These are phyloP conservation scores for Phytophthora macrochlamydospora DNA, from an alignment of 352 stramenopile species.

Conservation along the genomic window DNA sequence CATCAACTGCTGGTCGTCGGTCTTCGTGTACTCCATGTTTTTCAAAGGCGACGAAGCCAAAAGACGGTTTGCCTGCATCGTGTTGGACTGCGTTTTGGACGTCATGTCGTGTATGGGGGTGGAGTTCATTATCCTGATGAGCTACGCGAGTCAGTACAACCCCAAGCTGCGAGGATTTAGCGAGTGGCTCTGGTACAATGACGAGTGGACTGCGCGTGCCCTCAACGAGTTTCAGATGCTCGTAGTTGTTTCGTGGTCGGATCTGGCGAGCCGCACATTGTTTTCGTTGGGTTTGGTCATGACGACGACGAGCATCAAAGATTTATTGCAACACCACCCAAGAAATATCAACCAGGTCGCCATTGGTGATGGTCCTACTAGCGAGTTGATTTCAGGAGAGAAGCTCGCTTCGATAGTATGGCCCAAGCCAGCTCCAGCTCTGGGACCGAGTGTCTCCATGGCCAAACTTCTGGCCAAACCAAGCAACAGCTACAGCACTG, in stretches of 20 bases:
- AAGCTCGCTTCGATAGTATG: neutral
- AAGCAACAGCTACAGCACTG: neutral
- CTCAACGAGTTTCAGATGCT: conserved; percentile 21
- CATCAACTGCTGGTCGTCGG: conserved; percentile 8
- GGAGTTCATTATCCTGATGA: neutral
- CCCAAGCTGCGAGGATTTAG: neutral
- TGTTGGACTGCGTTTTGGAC: conserved; percentile 8
- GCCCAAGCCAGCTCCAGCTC: no score
- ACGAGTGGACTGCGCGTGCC: conserved; percentile 8
- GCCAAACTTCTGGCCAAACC: neutral
- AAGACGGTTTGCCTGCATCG: conserved; percentile 2
- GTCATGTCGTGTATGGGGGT: conserved; percentile 8
- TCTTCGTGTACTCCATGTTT: neutral
- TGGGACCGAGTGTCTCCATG: neutral
- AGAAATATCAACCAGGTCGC: neutral
- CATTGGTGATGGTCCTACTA: neutral
- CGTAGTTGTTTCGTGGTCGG: conserved; percentile 12
- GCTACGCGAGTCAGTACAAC: conserved; percentile 6
- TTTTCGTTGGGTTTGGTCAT: conserved; percentile 11
- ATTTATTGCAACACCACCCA: neutral
- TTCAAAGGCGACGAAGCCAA: neutral
- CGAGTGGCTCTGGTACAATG: conserved; percentile 6
- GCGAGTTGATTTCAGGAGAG: neutral
- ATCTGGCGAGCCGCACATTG: conserved; percentile 9
- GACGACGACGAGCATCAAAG: conserved; percentile 10